These are phyloP conservation scores for Thyridium curvatum DNA, from an alignment of 2,329 filamentous ascomycete genomes.

Conservation along the genomic window DNA sequence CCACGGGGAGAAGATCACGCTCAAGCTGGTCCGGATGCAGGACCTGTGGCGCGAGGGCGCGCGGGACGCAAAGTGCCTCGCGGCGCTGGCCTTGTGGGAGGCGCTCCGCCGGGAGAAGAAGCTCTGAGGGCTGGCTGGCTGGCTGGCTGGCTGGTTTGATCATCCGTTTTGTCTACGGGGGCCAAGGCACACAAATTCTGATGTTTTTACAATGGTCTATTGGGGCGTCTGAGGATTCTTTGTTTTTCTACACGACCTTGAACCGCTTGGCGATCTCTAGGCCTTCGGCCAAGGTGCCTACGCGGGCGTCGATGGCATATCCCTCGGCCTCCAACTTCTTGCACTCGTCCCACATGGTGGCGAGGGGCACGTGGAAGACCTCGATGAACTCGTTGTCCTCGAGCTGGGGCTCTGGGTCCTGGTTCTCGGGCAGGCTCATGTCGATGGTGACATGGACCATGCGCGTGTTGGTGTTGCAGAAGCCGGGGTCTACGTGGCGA, in stretches of 20 bases:
- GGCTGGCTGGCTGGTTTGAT: no score
- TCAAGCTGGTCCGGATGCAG: constrained; percentile 50
- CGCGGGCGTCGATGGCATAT: constrained; percentile 72
- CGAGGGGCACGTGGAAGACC: constrained; percentile 63
- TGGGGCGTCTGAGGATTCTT: neutral
- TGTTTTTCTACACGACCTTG: constrained; percentile 25
- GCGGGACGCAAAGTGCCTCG: constrained; percentile 53
- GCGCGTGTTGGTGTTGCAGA: constrained; percentile 60
- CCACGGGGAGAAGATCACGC: constrained; percentile 55
- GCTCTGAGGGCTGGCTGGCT: no score
- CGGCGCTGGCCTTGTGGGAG: constrained; percentile 53
- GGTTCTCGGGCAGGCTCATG: constrained; percentile 61
- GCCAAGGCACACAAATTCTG: no score
- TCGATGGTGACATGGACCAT: constrained; percentile 72
- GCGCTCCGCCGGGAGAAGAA: constrained; percentile 42
- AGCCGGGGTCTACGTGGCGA: constrained; percentile 44
- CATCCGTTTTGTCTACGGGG: no score
- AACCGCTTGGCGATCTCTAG: constrained; percentile 63
- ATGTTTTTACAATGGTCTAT: no score
- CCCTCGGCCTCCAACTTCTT: constrained; percentile 62
- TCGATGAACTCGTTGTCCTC: constrained; percentile 82
- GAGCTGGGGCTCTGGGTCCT: constrained; percentile 60
- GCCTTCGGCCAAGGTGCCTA: constrained; percentile 72
- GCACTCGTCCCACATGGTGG: constrained; percentile 58
- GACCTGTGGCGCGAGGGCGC: constrained; percentile 52